Evolutionary conservation across 371 early-diverging fungal genomes (phyloP), one percentile per base, ranked within the genome.

Genomic region (Mucor mucedo): DNA sequence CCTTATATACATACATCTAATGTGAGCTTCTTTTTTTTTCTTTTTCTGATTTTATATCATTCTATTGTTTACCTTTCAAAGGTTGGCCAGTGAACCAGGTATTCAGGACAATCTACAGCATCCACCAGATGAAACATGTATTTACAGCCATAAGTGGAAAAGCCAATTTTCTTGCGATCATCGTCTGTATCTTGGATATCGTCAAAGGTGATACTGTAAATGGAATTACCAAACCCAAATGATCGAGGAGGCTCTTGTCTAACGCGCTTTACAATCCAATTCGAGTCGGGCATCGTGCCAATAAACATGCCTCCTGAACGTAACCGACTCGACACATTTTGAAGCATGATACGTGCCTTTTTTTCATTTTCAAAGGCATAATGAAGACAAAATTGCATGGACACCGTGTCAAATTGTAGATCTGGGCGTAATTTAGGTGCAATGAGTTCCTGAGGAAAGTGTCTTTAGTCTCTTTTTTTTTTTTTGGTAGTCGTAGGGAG

Each of bases 51-150:
- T 8, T 5, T 13, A 41, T 27, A 48, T 21, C 21, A 21, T 21
- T 21, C 21, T 21, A 38, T 21, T 13, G 67, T 78, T 65, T 83
- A 93, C 95, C 64, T 78, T 69, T 82, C 80, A 63, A 96, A 85
- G 0, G 88, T 91, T 1, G 85, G 87, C 73, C 94, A 92, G 58
- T 95, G 92, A 0, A 97, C 92, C 30, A 99, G 78, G 76, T 95
- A 99, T 78, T 99, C 99, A 1, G 98, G 95, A 72, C 99, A 98
- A 70, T 97, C 94, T 3, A 99, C 93, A 0, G 99, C 99, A 75
- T 99, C 99, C 48, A 88, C 90, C 21, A 99, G 83, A 64, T 92
- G 87, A 80, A 99, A 99, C 81, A 86, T 85, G 75, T 99, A 99
- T 52, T 89, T 87, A 67, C 89, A 86, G 2, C 98, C 98, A 77